phyloP scores from a whole-genome alignment of 176 grass and related monocot genomes.

The Eragrostis nindensis region DNA sequence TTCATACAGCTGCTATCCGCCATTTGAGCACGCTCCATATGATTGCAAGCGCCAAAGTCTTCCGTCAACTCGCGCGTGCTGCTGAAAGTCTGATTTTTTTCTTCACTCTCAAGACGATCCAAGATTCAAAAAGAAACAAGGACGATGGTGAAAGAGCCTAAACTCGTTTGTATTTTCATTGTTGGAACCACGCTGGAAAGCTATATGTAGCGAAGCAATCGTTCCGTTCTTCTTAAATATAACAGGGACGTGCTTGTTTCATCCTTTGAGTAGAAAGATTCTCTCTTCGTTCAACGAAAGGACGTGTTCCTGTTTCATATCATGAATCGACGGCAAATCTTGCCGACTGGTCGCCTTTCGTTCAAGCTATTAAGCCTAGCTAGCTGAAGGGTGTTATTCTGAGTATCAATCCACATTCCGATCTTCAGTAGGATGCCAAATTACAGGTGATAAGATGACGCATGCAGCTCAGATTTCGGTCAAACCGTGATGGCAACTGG shows the following conservation, averaged over 20 bases:
- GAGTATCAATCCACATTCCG: too few relatives aligned
- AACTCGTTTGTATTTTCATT: background rate
- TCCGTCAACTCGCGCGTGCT: background rate
- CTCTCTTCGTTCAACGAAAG: too few relatives aligned
- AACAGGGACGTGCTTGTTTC: too few relatives aligned
- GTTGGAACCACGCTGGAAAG: background rate
- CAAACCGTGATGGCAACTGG: background rate
- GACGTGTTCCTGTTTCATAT: too few relatives aligned
- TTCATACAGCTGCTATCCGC: background rate
- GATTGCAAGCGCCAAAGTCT: slow-evolving; percentile 1
- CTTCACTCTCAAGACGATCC: background rate
- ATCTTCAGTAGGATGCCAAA: too few relatives aligned
- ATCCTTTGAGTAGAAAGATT: too few relatives aligned
- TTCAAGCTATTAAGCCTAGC: too few relatives aligned
- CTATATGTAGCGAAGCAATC: background rate
- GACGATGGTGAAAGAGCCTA: background rate
- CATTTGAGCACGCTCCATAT: background rate
- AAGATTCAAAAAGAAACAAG: background rate
- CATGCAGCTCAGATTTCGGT: too few relatives aligned
- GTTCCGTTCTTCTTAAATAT: background rate
- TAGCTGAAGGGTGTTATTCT: too few relatives aligned
- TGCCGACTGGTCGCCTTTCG: too few relatives aligned
- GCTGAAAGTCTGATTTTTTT: background rate
- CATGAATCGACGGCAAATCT: too few relatives aligned
- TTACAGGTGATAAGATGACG: too few relatives aligned